Base-by-base conservation (phyloP, 257 asterid genomes). In the Penstemon eatonii region DNA sequence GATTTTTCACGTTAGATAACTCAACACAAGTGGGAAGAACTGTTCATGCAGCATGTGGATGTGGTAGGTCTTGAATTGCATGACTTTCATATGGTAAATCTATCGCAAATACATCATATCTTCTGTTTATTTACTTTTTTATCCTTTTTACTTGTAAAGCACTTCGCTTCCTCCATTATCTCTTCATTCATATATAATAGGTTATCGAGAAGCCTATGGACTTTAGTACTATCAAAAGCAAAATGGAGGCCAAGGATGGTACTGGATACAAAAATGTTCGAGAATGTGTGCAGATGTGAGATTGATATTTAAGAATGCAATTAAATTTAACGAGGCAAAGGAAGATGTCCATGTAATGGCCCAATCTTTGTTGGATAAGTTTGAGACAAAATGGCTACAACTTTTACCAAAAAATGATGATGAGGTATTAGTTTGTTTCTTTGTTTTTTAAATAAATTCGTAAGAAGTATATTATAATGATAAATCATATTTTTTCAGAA, bases 131-230 rank as follows among this genome's bases (percentile, higher is more conserved):
- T 49, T 15, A 4, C 54, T 49, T 49, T 59, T 25, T 1, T 6
- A 41, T 60, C 51, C 18, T 19, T 15, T 60, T 42, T 19, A 60
- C 33, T 13, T 8, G 38, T 37, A 2, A 60, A 42, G 46, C 39
- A 10, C 33, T 8, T n/a, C 4, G 33, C 50, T n/a, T 60, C 33
- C 19, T 59, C 40, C 46, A 10, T 63, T 63, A 18, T 46, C 33
- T 19, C 54, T n/a, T 47, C 36, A 25, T 25, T 25, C 33, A 1
- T 1, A 25, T 25, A 25, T 1, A 25, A 25, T 74, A 92, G 98
- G 91, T 92, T 68, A 92, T 92, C 75, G 91, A 89, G 83, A 92
- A 89, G 84, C 98, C 98, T 45, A 89, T 92, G 97, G 98, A 92
- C 77, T 92, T 92, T 73, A 87, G 96, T 78, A 89, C 98, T 43